Percentiles rank a stretch among this genome's conserved stretches.
These are phyloP conservation scores for Zygotorulaspora florentina DNA, from an alignment of 805 yeast species.

Conservation along the genomic window DNA sequence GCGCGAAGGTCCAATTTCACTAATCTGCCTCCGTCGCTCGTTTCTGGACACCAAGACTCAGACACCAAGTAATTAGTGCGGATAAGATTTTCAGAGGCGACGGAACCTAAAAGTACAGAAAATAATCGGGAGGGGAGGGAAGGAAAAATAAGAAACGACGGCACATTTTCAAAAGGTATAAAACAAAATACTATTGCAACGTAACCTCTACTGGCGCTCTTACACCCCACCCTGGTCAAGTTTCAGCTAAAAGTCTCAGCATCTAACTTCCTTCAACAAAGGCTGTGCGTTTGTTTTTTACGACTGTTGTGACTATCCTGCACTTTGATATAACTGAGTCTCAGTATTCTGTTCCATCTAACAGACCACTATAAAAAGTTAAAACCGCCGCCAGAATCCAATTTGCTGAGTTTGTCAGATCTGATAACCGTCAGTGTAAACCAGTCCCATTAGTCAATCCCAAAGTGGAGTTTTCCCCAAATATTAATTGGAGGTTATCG, in stretches of 20 bases:
- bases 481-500: not conserved
- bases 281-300: too few relatives aligned
- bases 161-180: not conserved
- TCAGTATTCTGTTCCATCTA: too few relatives aligned
- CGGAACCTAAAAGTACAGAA: not conserved
- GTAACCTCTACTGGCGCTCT: not conserved
- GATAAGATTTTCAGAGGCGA: not conserved
- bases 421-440: too few relatives aligned
- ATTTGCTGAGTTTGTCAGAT: too few relatives aligned
- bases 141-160: conserved; percentile 1
- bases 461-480: too few relatives aligned
- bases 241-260: not conserved
- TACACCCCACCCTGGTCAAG: not conserved
- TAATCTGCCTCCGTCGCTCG: not conserved
- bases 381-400: too few relatives aligned
- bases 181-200: not conserved
- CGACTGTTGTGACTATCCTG: too few relatives aligned
- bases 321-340: too few relatives aligned
- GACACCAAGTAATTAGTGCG: not conserved
- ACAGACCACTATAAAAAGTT: too few relatives aligned
- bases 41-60: not conserved
- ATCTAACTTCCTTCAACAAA: too few relatives aligned
- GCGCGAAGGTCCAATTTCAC: too few relatives aligned
- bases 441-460: too few relatives aligned
- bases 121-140: conserved; percentile 1